phyloP scores from a whole-genome alignment of 1,139 yeast species.

The Candida sanyaensis region DNA sequence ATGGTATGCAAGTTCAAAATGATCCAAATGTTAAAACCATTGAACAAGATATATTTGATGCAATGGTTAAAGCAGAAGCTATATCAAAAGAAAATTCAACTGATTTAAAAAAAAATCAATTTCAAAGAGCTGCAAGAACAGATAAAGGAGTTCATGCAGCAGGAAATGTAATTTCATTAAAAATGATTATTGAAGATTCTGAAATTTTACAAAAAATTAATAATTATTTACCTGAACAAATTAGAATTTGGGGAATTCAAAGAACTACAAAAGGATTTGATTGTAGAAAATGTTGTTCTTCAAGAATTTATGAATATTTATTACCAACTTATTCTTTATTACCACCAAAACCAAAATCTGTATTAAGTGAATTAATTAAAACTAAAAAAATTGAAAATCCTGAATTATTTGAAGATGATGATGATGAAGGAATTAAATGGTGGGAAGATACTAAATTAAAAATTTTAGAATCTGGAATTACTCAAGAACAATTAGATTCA shows the following conservation, averaged over 20 bases:
- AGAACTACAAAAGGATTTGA: conserved; percentile 91
- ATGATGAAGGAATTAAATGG: conserved; percentile 69
- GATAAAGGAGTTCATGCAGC: conserved; percentile 99
- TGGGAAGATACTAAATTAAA: conserved; percentile 60
- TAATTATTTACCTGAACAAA: conserved; percentile 73
- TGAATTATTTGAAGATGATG: conserved; percentile 55
- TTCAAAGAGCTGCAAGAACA: conserved; percentile 96
- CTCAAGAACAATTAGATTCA: conserved; percentile 41
- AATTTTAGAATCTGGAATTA: conserved; percentile 48
- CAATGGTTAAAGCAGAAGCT: conserved; percentile 88
- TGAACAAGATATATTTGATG: conserved; percentile 86
- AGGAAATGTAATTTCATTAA: conserved; percentile 87
- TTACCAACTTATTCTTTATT: conserved; percentile 87
- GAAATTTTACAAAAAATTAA: conserved; percentile 76
- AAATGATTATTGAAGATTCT: conserved; percentile 86
- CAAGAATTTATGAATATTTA: conserved; percentile 90
- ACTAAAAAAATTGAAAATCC: conserved; percentile 57
- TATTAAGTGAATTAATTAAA: conserved; percentile 59
- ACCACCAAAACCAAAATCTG: conserved; percentile 82
- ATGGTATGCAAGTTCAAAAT: conserved; percentile 86
- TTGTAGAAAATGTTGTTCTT: conserved; percentile 92
- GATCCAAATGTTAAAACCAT: conserved; percentile 91
- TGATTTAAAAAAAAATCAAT: conserved; percentile 86
- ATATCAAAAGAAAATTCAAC: conserved; percentile 85
- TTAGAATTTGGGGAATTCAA: conserved; percentile 90